Conservation (phyloP, 2,329 filamentous ascomycete genomes). For the Cryoendolithus antarcticus region DNA sequence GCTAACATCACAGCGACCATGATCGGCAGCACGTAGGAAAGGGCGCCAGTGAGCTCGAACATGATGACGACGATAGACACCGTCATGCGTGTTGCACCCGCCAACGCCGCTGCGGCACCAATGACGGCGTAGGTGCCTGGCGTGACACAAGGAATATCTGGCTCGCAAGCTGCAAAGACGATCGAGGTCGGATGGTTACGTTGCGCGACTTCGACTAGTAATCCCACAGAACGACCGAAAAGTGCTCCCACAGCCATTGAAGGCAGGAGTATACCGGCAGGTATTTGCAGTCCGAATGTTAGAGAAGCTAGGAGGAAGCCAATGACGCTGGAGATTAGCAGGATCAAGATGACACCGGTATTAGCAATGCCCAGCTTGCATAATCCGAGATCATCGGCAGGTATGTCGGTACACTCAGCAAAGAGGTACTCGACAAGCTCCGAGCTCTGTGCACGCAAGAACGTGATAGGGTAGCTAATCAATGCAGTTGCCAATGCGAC, state of each 20-base stretch:
- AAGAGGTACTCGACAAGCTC: slow-evolving; percentile 89
- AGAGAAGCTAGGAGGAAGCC: slow-evolving; percentile 76
- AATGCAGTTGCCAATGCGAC: slow-evolving; percentile 73
- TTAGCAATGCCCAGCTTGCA: slow-evolving; percentile 80
- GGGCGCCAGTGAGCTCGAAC: slow-evolving; percentile 92
- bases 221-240: slow-evolving; percentile 77
- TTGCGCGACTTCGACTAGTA: slow-evolving; percentile 82
- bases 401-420: slow-evolving; percentile 70
- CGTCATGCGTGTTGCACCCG: slow-evolving; percentile 89
- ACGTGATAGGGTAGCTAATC: slow-evolving; percentile 90
- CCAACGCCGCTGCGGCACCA: slow-evolving; percentile 85
- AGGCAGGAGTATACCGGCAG: slow-evolving; percentile 87
- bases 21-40: slow-evolving; percentile 93
- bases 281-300: slow-evolving; percentile 89
- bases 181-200: slow-evolving; percentile 63
- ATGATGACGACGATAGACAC: slow-evolving; percentile 98
- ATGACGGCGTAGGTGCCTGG: slow-evolving; percentile 95
- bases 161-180: slow-evolving; percentile 65
- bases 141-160: slow-evolving; percentile 77
- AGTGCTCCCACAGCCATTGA: slow-evolving; percentile 93
- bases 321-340: slow-evolving; percentile 69
- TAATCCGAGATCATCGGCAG: slow-evolving; percentile 78
- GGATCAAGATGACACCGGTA: slow-evolving; percentile 66
- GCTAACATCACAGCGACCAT: slow-evolving; percentile 98
- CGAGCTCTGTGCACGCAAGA: slow-evolving; percentile 85